These are phyloP conservation scores for Calonectria multiphialidica DNA, from an alignment of 2,329 filamentous ascomycete species.

Conservation along the genomic window DNA sequence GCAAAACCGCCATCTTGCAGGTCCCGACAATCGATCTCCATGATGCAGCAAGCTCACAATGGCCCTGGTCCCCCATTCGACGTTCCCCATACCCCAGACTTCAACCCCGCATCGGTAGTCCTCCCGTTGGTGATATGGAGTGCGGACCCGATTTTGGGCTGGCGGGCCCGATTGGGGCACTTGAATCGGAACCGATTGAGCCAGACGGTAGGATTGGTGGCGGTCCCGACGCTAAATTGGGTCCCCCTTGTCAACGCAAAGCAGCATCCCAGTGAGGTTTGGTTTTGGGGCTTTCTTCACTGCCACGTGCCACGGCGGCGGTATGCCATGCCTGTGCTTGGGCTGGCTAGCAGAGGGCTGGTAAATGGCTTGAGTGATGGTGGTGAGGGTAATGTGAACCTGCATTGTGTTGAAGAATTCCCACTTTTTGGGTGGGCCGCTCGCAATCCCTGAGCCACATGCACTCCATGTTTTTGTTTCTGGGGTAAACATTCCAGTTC, in stretches of 20 bases:
- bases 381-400: neutral
- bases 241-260: neutral
- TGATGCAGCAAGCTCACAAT: neutral
- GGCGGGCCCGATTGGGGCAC: neutral
- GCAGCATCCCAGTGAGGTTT: neutral
- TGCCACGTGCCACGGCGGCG: neutral
- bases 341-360: neutral
- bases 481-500: neutral
- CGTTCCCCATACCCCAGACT: constrained; percentile 16
- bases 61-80: neutral
- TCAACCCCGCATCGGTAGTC: constrained; percentile 21
- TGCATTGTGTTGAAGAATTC: neutral
- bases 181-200: neutral
- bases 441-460: neutral
- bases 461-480: neutral
- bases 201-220: neutral
- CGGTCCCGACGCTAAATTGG: constrained; percentile 8
- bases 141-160: constrained; percentile 6
- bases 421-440: neutral
- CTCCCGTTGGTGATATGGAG: neutral
- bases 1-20: neutral
- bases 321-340: neutral
- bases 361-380: neutral
- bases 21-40: neutral
- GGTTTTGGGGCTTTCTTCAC: neutral